These are phyloP conservation scores for Venturia nashicola DNA, from an alignment of 2,329 filamentous ascomycete species.

Conservation along the genomic window DNA sequence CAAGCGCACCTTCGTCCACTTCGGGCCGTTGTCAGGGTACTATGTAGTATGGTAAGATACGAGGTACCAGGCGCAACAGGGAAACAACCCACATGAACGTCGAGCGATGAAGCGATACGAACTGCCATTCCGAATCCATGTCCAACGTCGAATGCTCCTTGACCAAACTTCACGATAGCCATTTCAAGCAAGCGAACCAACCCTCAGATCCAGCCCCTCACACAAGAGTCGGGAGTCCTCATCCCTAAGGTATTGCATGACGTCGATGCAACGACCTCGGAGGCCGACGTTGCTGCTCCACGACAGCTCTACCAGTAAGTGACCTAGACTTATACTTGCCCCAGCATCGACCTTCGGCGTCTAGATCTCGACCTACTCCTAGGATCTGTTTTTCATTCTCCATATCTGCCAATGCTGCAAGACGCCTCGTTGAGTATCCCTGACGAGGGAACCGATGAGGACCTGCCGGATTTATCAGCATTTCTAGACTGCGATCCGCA, in stretches of 20 bases:
- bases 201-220: too few relatives aligned
- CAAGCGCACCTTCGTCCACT: neutral
- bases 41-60: too few relatives aligned
- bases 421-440: neutral
- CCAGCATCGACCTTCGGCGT: neutral
- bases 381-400: neutral
- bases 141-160: neutral
- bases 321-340: neutral
- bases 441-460: neutral
- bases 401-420: neutral
- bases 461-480: neutral
- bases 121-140: neutral
- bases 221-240: too few relatives aligned
- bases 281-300: too few relatives aligned
- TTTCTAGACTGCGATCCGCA: conserved; percentile 15
- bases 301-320: too few relatives aligned
- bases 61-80: neutral
- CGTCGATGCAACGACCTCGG: neutral
- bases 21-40: neutral
- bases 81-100: neutral
- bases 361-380: neutral
- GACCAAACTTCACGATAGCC: neutral
- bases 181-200: too few relatives aligned
- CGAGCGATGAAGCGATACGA: neutral
- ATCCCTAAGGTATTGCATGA: neutral